Evolutionary conservation across 1,284 basidiomycete species (phyloP), one percentile per base, ranked within the genome.

Genomic region (Meripilus lineatus): DNA sequence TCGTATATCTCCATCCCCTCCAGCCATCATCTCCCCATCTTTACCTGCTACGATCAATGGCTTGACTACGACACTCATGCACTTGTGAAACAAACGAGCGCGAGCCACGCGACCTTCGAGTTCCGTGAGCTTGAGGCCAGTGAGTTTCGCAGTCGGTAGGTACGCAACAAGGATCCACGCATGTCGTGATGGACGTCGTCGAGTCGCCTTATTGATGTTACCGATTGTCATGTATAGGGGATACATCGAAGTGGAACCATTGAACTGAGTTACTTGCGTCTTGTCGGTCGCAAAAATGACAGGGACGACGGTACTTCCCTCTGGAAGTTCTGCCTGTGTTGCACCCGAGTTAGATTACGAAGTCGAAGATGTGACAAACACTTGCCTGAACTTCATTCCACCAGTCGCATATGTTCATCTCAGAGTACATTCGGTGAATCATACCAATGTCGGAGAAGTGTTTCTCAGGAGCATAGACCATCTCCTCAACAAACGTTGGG

Each of bases 161-260:
- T 72, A 72, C 0, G 49, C 67, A 14, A 72, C 43, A 0, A 74
- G 59, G 7, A 73, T 53, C 18, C 65, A 61, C 1, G 56, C 66
- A 59, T 50, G 3, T 62, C 55, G 2, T n/a, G n/a, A n/a, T n/a
- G n/a, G n/a, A n/a, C n/a, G n/a, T n/a, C n/a, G n/a, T n/a, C n/a
- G n/a, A n/a, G 70, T 63, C 7, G 63, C 59, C 39, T 72, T 71
- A 1, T 69, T 66, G 7, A 74, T 54, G 46, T 72, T 72, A 3
- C 71, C 68, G 33, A 74, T 67, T 0, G 67, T 71, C 14, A 74
- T 43, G 40, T 72, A 72, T 0, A 72, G 53, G 0, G 68, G 68
- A 47, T 70, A 72, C 40, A 45, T 70, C 71, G 1, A 46, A 23
- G n/a, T n/a, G n/a, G n/a, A n/a, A n/a, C n/a, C n/a, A n/a, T n/a